Base-by-base conservation (phyloP, 345 rosid species). In the Conringia planisiliqua region DNA sequence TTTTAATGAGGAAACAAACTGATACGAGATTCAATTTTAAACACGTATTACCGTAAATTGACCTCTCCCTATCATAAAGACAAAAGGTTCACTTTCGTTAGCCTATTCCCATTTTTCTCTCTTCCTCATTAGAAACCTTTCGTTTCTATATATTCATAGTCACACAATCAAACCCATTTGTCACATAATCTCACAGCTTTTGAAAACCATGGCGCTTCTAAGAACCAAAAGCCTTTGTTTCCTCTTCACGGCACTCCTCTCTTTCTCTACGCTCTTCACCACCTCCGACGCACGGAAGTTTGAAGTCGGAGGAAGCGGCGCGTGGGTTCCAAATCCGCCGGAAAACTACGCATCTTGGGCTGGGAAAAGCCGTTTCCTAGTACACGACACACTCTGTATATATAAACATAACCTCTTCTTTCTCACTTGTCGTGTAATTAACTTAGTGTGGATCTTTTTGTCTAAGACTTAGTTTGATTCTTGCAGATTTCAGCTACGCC, bases 361-460 rank as follows among this genome's bases (percentile, higher is more conserved):
- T 46, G 86, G 77, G 20, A 82, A 88, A 46, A 83, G 73, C 74
- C 84, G 98, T 70, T 93, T 93, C 77, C 88, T 81, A 78, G 85
- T 89, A 39, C 88, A 90, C 78, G 98, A 93, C 69, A 83, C 90
- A 36, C 86, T 93, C 65, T 40, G 97, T 89, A 87, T n/a, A n/a
- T n/a, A n/a, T n/a, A n/a, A n/a, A n/a, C 32, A 9, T 3, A 35
- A 39, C n/a, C 68, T 51, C n/a, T 38, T 11, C 3, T 72, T 10
- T 27, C 5, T 47, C 3, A 18, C 7, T 29, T 32, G 2, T 62
- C 46, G 3, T 54, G 38, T 2, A 22, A 4, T 0, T 42, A 17
- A 52, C 42, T 17, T 42, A 24, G 0, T 0, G 3, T 46, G 7
- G 7, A 1, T 17, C 48, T 47, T 61, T 48, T 58, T 61, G 50